phyloP scores from a whole-genome alignment of 1,284 basidiomycete species.

The Sanghuangporus sanghuang region DNA sequence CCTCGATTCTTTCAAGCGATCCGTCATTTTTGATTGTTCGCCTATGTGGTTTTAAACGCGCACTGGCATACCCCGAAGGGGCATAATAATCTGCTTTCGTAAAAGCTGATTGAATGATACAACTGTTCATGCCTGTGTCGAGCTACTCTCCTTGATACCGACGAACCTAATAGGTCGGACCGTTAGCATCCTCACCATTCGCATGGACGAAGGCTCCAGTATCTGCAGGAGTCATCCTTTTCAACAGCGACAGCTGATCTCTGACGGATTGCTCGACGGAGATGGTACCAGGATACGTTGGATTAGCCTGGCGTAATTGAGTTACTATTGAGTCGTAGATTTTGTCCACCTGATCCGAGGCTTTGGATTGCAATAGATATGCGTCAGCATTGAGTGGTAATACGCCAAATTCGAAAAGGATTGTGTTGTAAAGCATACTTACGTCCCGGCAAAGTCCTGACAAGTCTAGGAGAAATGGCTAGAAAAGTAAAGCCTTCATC shows the following conservation, averaged over 20 bases:
- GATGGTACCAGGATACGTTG: constrained; percentile 2
- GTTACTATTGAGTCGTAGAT: neutral
- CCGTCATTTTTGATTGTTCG: too few relatives aligned
- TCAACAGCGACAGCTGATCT: neutral
- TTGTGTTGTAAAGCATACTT: neutral
- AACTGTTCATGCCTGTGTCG: too few relatives aligned
- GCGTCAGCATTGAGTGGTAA: neutral
- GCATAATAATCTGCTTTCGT: neutral
- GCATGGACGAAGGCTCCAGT: constrained; percentile 5
- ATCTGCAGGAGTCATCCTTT: neutral
- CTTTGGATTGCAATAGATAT: neutral
- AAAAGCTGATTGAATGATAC: too few relatives aligned
- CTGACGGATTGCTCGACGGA: constrained; percentile 2
- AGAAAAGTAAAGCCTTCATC: constrained; percentile 23
- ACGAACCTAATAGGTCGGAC: neutral
- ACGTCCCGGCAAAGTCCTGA: constrained; percentile 19
- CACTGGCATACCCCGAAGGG: neutral
- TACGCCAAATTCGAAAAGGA: neutral
- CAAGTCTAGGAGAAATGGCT: constrained; percentile 22
- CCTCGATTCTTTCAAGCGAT: too few relatives aligned
- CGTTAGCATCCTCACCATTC: neutral
- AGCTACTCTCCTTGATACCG: too few relatives aligned
- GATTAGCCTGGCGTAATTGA: neutral
- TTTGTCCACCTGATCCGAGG: neutral
- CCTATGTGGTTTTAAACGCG: too few relatives aligned